Evolutionary conservation across 345 rosid species (phyloP).

Genomic region (Schrenkiella parvula): DNA sequence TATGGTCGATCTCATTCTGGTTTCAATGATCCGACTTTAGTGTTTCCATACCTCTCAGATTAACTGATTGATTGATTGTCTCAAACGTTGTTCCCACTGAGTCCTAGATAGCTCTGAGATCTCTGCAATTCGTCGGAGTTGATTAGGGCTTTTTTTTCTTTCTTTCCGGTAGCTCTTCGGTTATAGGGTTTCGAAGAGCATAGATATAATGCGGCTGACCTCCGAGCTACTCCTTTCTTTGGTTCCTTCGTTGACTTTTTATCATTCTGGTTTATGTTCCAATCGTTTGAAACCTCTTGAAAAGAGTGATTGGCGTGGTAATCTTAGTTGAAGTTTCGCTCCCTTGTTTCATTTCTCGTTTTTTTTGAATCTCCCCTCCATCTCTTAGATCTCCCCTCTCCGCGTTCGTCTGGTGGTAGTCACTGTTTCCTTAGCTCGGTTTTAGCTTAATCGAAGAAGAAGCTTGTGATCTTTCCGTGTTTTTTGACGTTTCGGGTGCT

Average conservation of each 20-base stretch:
- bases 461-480: constrained; percentile 3
- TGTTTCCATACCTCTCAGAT: not conserved
- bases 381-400: not conserved
- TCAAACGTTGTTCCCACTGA: not conserved
- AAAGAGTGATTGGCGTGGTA: constrained; percentile 95
- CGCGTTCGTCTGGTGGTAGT: constrained; percentile 17
- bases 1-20: not conserved
- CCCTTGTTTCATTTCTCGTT: not conserved
- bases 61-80: not conserved
- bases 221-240: constrained; percentile 33
- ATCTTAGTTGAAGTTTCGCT: constrained; percentile 65
- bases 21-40: constrained; percentile 12
- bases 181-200: constrained; percentile 66
- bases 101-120: not conserved
- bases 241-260: constrained; percentile 52
- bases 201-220: constrained; percentile 72
- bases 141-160: constrained; percentile 11
- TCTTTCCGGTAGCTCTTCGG: not conserved
- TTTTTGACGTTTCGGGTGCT: not conserved
- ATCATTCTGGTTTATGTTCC: constrained; percentile 53
- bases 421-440: not conserved
- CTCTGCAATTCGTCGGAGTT: constrained; percentile 7
- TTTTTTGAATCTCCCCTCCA: not conserved
- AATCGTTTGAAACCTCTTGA: constrained; percentile 88
- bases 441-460: not conserved